These are phyloP conservation scores for Coniochaeta sp. DNA, from an alignment of 2,329 filamentous ascomycete genomes.

Conservation along the genomic window DNA sequence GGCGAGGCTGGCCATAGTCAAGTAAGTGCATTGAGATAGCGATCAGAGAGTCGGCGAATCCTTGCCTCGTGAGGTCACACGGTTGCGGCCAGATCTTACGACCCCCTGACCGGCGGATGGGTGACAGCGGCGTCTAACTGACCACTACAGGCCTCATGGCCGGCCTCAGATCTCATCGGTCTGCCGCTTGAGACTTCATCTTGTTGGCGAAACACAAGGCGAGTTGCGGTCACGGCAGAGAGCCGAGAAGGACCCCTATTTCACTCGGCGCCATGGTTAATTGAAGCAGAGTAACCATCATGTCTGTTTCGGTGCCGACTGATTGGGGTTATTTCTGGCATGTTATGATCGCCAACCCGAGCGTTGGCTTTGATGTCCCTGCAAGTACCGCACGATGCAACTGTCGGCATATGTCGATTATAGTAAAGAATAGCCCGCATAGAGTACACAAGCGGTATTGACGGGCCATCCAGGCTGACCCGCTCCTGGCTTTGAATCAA, in stretches of 20 bases:
- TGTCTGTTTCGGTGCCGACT: neutral
- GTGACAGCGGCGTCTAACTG: constrained; percentile 1
- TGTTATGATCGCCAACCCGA: neutral
- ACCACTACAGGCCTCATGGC: neutral
- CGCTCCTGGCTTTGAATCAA: neutral
- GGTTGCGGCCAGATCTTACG: neutral
- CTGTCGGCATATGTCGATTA: neutral
- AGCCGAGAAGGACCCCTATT: neutral
- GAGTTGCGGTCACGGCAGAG: neutral
- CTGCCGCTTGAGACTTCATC: neutral
- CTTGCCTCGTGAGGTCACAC: neutral
- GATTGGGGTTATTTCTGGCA: neutral
- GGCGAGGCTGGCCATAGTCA: too few relatives aligned
- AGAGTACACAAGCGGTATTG: neutral
- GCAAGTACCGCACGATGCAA: neutral
- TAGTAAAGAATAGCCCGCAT: neutral
- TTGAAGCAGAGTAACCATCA: neutral
- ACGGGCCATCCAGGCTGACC: neutral
- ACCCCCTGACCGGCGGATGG: neutral
- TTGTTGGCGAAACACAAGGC: neutral
- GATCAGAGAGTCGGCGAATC: neutral
- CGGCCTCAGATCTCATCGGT: neutral
- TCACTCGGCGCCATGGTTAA: neutral
- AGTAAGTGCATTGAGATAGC: too few relatives aligned
- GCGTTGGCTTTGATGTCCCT: neutral